These are phyloP conservation scores for Candida qinlingensis DNA, from an alignment of 805 yeast genomes.

Conservation along the genomic window DNA sequence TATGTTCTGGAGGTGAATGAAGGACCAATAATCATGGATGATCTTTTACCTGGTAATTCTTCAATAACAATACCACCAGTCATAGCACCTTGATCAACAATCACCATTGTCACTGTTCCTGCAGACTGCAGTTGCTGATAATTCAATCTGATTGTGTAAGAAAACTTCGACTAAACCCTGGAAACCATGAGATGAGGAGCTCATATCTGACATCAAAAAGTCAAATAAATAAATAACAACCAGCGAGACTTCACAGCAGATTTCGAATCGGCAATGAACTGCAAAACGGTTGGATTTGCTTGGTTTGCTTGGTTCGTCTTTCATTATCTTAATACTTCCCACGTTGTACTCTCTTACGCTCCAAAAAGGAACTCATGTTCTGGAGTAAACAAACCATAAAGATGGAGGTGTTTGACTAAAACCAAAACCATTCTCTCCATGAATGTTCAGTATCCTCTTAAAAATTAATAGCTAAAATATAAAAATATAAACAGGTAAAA, in stretches of 20 bases:
- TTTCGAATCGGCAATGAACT: slow-evolving; percentile 28
- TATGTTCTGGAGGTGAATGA: no score
- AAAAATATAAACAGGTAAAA: slow-evolving; percentile 77
- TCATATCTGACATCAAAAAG: slow-evolving; percentile 56
- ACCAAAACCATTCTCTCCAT: slow-evolving; percentile 67
- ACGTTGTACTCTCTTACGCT: no score
- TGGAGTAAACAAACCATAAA: no score
- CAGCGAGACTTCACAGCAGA: slow-evolving; percentile 43
- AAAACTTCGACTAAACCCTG: slow-evolving; percentile 58
- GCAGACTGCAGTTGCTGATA: slow-evolving; percentile 30
- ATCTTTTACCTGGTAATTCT: slow-evolving; percentile 49
- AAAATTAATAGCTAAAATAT: slow-evolving; percentile 57
- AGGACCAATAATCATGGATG: slow-evolving; percentile 42
- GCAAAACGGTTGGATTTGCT: slow-evolving; percentile 11
- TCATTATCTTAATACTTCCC: no score
- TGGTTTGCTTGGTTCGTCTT: no score
- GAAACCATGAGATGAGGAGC: slow-evolving; percentile 56
- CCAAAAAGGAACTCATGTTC: no score
- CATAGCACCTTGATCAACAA: slow-evolving; percentile 54
- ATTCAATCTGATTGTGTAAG: slow-evolving; percentile 40
- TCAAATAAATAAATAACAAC: slow-evolving; percentile 51
- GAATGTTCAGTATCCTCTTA: slow-evolving; percentile 56
- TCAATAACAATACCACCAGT: slow-evolving; percentile 51
- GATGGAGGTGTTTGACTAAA: slow-evolving; percentile 50
- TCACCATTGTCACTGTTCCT: slow-evolving; percentile 48